phyloP scores from a whole-genome alignment of 441 rosid species.

The Biscutella laevigata region DNA sequence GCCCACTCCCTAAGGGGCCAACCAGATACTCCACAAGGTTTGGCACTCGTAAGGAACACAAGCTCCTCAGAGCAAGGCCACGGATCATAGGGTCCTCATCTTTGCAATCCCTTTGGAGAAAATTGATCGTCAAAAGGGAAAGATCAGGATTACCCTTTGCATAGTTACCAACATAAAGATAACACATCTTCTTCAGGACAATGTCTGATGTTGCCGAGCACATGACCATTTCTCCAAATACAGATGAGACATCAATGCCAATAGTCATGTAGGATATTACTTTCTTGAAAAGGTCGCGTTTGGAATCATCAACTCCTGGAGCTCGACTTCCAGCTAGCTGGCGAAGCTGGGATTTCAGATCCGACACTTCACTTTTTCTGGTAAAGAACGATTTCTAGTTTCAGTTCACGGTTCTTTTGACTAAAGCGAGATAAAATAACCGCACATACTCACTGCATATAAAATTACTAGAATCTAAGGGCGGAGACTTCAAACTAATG shows the following conservation, averaged over 20 bases:
- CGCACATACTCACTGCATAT: neutral
- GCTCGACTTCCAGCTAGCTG: constrained; percentile 95
- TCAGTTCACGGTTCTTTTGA: neutral
- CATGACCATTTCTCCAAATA: constrained; percentile 99
- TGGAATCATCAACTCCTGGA: constrained; percentile 89
- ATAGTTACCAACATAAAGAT: constrained; percentile 92
- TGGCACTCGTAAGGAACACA: constrained; percentile 70
- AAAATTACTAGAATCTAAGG: neutral
- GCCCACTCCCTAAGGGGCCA: constrained; percentile 74
- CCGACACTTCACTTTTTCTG: constrained; percentile 91
- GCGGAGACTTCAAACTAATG: neutral
- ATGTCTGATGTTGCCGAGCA: constrained; percentile 94
- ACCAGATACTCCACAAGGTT: constrained; percentile 93
- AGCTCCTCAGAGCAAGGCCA: constrained; percentile 83
- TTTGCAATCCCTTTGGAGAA: constrained; percentile 92
- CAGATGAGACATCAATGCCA: constrained; percentile 83
- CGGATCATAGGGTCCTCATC: constrained; percentile 96
- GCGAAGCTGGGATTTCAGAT: constrained; percentile 82
- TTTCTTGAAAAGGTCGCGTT: constrained; percentile 88
- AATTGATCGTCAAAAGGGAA: constrained; percentile 80
- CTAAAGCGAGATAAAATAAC: constrained; percentile 4
- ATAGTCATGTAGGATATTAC: constrained; percentile 91
- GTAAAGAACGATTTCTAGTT: neutral
- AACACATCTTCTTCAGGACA: constrained; percentile 96
- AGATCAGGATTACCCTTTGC: constrained; percentile 95